Base-by-base conservation (phyloP, 345 rosid species). In the Dovyalis caffra region DNA sequence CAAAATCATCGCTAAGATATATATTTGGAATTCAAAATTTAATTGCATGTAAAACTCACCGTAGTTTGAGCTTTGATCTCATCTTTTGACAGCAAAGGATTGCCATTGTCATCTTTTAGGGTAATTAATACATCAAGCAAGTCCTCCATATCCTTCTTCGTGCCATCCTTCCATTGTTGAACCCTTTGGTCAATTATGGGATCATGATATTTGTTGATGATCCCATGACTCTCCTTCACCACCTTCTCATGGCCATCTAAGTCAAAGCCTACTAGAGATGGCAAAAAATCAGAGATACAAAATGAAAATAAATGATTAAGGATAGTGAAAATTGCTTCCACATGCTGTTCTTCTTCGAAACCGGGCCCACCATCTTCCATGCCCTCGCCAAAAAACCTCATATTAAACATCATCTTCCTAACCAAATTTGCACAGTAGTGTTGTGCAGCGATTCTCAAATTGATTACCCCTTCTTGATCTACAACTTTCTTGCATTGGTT, bases 31-130 rank as follows among this genome's bases (percentile, higher is more conserved):
- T 40, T 40, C 47, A 40, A 40, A 40, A 40, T 12, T 15, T 40
- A 40, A 40, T 11, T 40, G 47, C 47, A 40, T 40, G 14, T 40
- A 40, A 11, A 12, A 3, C 47, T 40, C 14, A 86, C 88, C 26
- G 84, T 74, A 2, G 77, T 26, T 72, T 87, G 89, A 64, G 85
- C 86, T 74, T 83, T 84, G 80, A 87, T 86, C 75, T 89, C 93
- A 15, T 89, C 84, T 2, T 1, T 12, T 2, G 68, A 28, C 1
- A 86, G n/a, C 14, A 80, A 34, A 29, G 82, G 76, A 2, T 81
- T 78, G 5, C 88, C 90, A 7, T 78, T 1, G 2, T 0, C 38
- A 34, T 89, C 84, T 66, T 75, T 85, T 0, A 78, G 45, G 26
- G 72, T 10, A 34, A 88, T 78, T 2, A 89, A n/a, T 67, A 80